phyloP scores from a whole-genome alignment of 495 filamentous ascomycete species.

The Penicillium antarcticum region DNA sequence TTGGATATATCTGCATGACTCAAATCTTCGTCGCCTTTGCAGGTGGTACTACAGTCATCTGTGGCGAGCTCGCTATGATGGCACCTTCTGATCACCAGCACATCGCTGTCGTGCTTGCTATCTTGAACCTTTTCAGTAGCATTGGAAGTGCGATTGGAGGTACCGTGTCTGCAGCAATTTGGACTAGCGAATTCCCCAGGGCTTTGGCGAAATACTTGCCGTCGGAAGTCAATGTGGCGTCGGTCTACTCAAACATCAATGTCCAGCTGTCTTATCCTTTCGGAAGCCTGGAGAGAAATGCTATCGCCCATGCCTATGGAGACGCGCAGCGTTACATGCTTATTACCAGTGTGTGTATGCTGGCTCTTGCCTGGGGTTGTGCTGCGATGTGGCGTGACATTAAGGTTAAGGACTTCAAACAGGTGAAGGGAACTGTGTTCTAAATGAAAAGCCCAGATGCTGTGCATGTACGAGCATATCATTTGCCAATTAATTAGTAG shows the following conservation, averaged over 20 bases:
- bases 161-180: conserved; percentile 60
- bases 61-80: conserved; percentile 62
- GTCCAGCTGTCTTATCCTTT: conserved; percentile 47
- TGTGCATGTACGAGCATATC: no score
- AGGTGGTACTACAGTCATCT: conserved; percentile 54
- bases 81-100: conserved; percentile 58
- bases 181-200: conserved; percentile 54
- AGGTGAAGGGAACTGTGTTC: conserved; percentile 1
- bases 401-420: background rate
- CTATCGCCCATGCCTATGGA: conserved; percentile 53
- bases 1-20: conserved; percentile 66
- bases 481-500: no score
- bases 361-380: background rate
- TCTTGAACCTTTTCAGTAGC: conserved; percentile 53
- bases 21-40: conserved; percentile 66
- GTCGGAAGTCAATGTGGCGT: conserved; percentile 21
- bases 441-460: background rate
- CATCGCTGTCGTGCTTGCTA: conserved; percentile 58
- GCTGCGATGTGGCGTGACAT: background rate
- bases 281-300: conserved; percentile 43
- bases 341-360: conserved; percentile 25
- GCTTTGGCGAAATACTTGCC: conserved; percentile 54
- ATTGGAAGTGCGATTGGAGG: conserved; percentile 62
- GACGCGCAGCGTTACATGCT: conserved; percentile 52
- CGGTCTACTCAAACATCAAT: conserved; percentile 49